Evolutionary conservation across 2,329 filamentous ascomycete genomes (phyloP).

Genomic region (Curvularia lunata): DNA sequence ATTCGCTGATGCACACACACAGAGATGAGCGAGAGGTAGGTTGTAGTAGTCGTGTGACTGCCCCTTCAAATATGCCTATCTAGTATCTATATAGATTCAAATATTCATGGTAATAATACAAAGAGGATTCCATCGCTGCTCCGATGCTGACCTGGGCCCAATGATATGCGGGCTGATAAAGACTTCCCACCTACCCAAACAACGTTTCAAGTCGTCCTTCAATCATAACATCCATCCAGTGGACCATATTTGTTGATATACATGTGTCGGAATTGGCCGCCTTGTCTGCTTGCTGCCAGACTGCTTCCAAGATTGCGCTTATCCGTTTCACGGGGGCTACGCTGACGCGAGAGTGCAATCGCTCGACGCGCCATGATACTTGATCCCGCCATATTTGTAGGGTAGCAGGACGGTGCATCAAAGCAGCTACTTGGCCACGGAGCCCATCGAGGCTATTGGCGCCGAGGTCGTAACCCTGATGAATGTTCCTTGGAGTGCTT

Average conservation of each 20-base stretch:
- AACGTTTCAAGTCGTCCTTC: neutral
- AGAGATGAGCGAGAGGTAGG: neutral
- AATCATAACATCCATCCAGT: constrained; percentile 1
- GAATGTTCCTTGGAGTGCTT: neutral
- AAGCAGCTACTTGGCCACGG: neutral
- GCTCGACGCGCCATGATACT: neutral
- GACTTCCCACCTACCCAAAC: neutral
- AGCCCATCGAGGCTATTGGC: neutral
- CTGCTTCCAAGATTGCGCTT: constrained; percentile 1
- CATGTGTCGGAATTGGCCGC: neutral
- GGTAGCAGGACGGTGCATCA: neutral
- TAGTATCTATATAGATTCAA: neutral
- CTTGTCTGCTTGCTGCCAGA: neutral
- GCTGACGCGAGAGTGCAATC: neutral
- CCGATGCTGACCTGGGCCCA: neutral
- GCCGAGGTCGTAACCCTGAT: constrained; percentile 1
- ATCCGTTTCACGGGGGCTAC: neutral
- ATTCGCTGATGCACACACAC: neutral
- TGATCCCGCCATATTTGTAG: neutral
- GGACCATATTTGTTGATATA: neutral
- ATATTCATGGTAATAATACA: neutral
- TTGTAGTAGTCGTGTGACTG: neutral
- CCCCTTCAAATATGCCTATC: neutral
- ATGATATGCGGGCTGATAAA: neutral
- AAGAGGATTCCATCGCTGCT: neutral